phyloP scores from a whole-genome alignment of 495 filamentous ascomycete genomes.

The Cudoniella acicularis region DNA sequence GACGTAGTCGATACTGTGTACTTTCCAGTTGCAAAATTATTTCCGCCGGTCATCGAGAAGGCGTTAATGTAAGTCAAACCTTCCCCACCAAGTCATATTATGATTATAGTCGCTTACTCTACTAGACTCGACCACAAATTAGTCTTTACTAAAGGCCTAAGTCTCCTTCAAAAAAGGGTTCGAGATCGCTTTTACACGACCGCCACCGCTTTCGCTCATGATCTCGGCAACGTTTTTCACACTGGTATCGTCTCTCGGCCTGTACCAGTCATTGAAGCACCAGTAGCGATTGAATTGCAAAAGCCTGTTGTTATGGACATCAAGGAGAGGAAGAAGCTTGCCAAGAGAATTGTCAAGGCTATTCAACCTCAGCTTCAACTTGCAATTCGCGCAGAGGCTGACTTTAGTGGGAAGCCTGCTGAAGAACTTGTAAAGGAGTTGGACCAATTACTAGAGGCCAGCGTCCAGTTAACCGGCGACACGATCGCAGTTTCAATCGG shows the following conservation, averaged over 20 bases:
- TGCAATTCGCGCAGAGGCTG: slow-evolving; percentile 73
- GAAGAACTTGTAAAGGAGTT: slow-evolving; percentile 70
- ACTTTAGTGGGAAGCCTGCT: slow-evolving; percentile 63
- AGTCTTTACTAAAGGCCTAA: slow-evolving; percentile 63
- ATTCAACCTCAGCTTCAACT: slow-evolving; percentile 74
- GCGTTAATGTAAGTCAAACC: slow-evolving; percentile 55
- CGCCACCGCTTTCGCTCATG: slow-evolving; percentile 66
- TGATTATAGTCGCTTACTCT: slow-evolving; percentile 33
- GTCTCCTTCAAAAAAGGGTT: slow-evolving; percentile 59
- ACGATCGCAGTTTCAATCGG: slow-evolving; percentile 9
- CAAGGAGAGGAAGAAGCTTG: slow-evolving; percentile 64
- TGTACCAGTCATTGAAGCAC: slow-evolving; percentile 19
- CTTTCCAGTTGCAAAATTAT: slow-evolving; percentile 76
- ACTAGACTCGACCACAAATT: slow-evolving; percentile 69
- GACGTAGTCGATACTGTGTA: slow-evolving; percentile 82
- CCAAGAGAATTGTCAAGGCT: slow-evolving; percentile 78
- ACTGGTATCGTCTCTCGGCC: slow-evolving; percentile 53
- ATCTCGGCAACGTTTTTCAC: slow-evolving; percentile 67
- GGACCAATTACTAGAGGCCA: slow-evolving; percentile 64
- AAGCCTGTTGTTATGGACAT: slow-evolving; percentile 37
- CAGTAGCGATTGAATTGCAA: slow-evolving; percentile 29
- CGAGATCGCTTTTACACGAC: slow-evolving; percentile 71
- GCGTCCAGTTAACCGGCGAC: slow-evolving; percentile 33
- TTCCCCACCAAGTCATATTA: not conserved
- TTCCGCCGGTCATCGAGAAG: slow-evolving; percentile 78